phyloP scores from a whole-genome alignment of 768 basidiomycete genomes.

The Kwoniella mangroviensis region DNA sequence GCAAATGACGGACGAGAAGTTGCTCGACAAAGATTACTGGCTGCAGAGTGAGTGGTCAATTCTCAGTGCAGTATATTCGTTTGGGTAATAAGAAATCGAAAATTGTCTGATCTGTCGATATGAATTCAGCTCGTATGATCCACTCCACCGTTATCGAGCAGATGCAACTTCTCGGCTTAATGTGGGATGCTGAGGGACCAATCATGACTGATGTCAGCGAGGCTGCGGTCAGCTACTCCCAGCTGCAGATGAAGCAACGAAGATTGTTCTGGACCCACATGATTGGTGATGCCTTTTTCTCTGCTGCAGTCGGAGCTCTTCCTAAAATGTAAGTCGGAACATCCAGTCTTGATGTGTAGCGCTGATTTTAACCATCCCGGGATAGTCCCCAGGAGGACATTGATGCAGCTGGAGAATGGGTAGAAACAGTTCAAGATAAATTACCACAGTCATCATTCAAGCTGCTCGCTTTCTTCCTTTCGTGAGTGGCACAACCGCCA shows the following conservation, averaged over 20 bases:
- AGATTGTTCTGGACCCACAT: slow-evolving; percentile 38
- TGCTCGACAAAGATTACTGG: slow-evolving; percentile 24
- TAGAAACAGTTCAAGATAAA: slow-evolving; percentile 19
- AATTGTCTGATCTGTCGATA: no score
- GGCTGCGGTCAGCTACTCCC: slow-evolving; percentile 11
- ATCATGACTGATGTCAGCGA: slow-evolving; percentile 30
- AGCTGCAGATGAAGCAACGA: slow-evolving; percentile 37
- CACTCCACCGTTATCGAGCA: slow-evolving; percentile 37
- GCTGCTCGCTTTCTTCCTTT: slow-evolving; percentile 30
- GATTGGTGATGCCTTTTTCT: slow-evolving; percentile 33
- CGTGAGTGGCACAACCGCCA: slow-evolving; percentile 9
- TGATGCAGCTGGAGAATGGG: slow-evolving; percentile 34
- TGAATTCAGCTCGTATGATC: slow-evolving; percentile 24
- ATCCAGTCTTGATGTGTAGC: not conserved
- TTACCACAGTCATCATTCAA: slow-evolving; percentile 35
- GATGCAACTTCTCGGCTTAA: slow-evolving; percentile 34
- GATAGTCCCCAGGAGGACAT: slow-evolving; percentile 27
- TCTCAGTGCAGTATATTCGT: no score
- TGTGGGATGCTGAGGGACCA: slow-evolving; percentile 32
- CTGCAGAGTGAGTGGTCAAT: slow-evolving; percentile 41
- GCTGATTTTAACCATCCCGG: not conserved
- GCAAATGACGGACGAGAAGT: slow-evolving; percentile 30
- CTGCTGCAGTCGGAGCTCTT: slow-evolving; percentile 27
- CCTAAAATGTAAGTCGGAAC: slow-evolving; percentile 35
- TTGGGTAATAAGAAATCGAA: no score